Percentiles rank a stretch among this genome's conserved stretches.
These are phyloP conservation scores for Debaryomyces robertsiae DNA, from an alignment of 1,139 yeast genomes.

Conservation along the genomic window DNA sequence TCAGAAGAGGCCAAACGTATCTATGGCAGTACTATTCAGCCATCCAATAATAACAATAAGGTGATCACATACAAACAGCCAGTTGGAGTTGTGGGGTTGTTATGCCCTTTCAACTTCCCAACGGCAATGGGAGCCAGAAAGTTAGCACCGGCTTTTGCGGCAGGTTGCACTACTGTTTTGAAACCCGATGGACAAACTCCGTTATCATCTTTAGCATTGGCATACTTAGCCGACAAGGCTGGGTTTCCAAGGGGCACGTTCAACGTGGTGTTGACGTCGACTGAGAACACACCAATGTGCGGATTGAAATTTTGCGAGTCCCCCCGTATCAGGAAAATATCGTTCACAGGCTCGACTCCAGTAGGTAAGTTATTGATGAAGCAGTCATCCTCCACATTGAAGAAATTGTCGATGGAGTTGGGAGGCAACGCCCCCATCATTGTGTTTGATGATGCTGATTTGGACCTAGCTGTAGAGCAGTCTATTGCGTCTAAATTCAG, in stretches of 20 bases:
- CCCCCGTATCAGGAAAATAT: slow-evolving; percentile 46
- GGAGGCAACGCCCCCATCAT: slow-evolving; percentile 58
- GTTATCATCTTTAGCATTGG: slow-evolving; percentile 46
- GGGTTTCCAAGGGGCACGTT: slow-evolving; percentile 49
- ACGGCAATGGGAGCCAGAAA: slow-evolving; percentile 52
- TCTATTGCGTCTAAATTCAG: slow-evolving; percentile 59
- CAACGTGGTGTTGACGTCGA: slow-evolving; percentile 42
- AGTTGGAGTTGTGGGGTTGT: slow-evolving; percentile 50
- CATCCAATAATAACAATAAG: slow-evolving; percentile 40
- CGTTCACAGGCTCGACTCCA: slow-evolving; percentile 62
- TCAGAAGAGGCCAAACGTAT: slow-evolving; percentile 46
- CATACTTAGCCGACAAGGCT: slow-evolving; percentile 45
- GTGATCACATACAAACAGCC: slow-evolving; percentile 48
- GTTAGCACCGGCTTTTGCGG: slow-evolving; percentile 53
- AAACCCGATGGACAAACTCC: slow-evolving; percentile 53
- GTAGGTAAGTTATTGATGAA: slow-evolving; percentile 56
- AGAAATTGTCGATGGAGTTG: slow-evolving; percentile 53
- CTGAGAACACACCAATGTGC: slow-evolving; percentile 37
- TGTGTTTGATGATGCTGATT: slow-evolving; percentile 50
- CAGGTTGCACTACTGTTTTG: slow-evolving; percentile 49
- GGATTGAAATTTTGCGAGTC: slow-evolving; percentile 41
- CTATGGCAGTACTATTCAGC: slow-evolving; percentile 47
- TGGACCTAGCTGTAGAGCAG: slow-evolving; percentile 51
- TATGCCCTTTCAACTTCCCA: slow-evolving; percentile 53
- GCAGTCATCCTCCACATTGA: slow-evolving; percentile 47